phyloP scores from a whole-genome alignment of 345 rosid genomes.

The Xanthoceras sorbifolium region DNA sequence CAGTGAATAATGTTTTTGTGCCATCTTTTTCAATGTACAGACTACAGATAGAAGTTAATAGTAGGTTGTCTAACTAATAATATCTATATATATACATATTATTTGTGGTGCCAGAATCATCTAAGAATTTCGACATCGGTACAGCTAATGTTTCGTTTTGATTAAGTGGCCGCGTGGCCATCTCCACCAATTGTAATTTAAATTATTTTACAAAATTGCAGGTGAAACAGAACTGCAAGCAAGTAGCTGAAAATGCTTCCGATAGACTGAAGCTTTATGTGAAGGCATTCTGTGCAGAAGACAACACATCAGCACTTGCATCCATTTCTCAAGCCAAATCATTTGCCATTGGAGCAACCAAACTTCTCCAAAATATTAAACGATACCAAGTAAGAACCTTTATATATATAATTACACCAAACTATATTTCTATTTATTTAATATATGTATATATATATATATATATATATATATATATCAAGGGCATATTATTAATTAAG shows the following conservation, averaged over 20 bases:
- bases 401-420: not conserved
- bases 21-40: not conserved
- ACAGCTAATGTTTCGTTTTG: not conserved
- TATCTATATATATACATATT: too few relatives aligned
- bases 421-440: too few relatives aligned
- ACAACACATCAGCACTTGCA: slow-evolving; percentile 45
- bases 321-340: slow-evolving; percentile 64
- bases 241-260: slow-evolving; percentile 52
- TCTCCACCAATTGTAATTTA: not conserved
- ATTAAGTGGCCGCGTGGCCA: not conserved
- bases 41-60: not conserved
- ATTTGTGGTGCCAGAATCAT: not conserved
- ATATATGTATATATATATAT: too few relatives aligned
- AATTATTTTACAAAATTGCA: slow-evolving; percentile 24
- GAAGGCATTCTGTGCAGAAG: slow-evolving; percentile 59
- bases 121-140: slow-evolving; percentile 1
- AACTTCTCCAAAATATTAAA: slow-evolving; percentile 52
- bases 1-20: too few relatives aligned
- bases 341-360: slow-evolving; percentile 40
- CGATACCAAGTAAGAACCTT: slow-evolving; percentile 52
- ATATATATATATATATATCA: too few relatives aligned
- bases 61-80: not conserved
- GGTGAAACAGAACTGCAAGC: slow-evolving; percentile 60
- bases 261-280: slow-evolving; percentile 64
- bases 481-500: too few relatives aligned